These are phyloP conservation scores for Leptographium flavum DNA, from an alignment of 2,329 filamentous ascomycete species.

Conservation along the genomic window DNA sequence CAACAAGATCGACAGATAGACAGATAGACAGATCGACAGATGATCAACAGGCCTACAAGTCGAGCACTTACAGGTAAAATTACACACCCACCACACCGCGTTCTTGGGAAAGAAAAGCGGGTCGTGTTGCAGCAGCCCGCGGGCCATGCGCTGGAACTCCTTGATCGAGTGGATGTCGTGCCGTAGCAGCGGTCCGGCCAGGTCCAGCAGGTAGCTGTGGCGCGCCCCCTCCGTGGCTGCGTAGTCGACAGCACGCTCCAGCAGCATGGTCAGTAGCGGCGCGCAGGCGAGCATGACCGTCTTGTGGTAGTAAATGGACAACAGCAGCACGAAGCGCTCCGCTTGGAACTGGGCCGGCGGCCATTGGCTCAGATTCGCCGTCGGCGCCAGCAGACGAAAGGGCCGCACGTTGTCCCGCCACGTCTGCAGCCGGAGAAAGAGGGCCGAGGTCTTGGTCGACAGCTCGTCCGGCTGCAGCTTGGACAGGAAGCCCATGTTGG, in stretches of 20 bases:
- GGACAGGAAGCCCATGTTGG: conserved; percentile 7
- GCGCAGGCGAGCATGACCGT: conserved; percentile 6
- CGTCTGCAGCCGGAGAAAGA: conserved; percentile 5
- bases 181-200: conserved; percentile 11
- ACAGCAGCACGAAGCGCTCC: conserved; percentile 5
- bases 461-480: neutral
- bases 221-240: neutral
- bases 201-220: conserved; percentile 4
- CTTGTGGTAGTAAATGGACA: conserved; percentile 11
- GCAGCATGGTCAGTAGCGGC: conserved; percentile 5
- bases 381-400: conserved; percentile 1
- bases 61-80: conserved; percentile 17
- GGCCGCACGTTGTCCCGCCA: conserved; percentile 6
- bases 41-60: too few species aligned
- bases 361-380: conserved; percentile 1
- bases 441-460: conserved; percentile 5
- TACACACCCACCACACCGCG: conserved; percentile 19
- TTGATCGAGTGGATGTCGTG: conserved; percentile 11
- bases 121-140: conserved; percentile 9
- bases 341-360: conserved; percentile 2
- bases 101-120: conserved; percentile 14
- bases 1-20: too few species aligned
- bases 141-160: conserved; percentile 12
- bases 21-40: too few species aligned
- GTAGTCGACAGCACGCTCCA: conserved; percentile 4